Evolutionary conservation across 1,284 basidiomycete genomes (phyloP), one percentile per base, ranked within the genome.

Genomic region (Rhodotorula sp.): DNA sequence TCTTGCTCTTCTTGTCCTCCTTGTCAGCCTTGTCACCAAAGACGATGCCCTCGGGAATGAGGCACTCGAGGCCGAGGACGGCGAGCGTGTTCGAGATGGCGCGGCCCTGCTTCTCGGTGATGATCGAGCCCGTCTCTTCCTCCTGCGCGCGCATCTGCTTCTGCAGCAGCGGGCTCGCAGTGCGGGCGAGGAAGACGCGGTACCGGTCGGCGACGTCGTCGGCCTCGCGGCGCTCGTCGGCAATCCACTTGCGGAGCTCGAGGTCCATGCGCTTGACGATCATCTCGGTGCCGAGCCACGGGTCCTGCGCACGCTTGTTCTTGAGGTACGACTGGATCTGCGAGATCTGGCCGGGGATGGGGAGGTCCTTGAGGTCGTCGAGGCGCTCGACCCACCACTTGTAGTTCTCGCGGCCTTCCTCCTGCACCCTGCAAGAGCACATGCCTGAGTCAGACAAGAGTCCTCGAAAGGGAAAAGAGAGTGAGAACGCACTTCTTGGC

Each of bases 181-280:
- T 79, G 44, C 84, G 82, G 78, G 89, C 82, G 65, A 87, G 80
- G 7, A 79, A 70, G 23, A 88, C 81, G 1, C 81, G 79, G 77
- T 84, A 84, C 58, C 76, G 78, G 76, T 89, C 87, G 53, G 83
- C 81, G 45, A 82, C 78, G 7, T 73, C 61, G 3, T 79, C 68
- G 3, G 81, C 80, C 14, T 85, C 84, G 7, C 77, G 81, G 9
- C 81, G 76, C 3, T 81, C 66, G 63, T 86, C 83, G 41, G 82
- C 82, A 54, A 87, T 83, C 89, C 88, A 90, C 49, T 78, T 74
- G 52, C 78, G 76, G 48, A 89, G 80, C 65, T 85, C 81, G 5
- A 88, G 82, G 71, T 89, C 83, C 48, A 90, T 75, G 2, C 81
- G 81, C 77, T 84, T 89, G 3, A 89, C 77, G 4, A 81, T 81